These are phyloP conservation scores for Sarocladiaceae sp. DNA, from an alignment of 2,329 filamentous ascomycete genomes.

Conservation along the genomic window DNA sequence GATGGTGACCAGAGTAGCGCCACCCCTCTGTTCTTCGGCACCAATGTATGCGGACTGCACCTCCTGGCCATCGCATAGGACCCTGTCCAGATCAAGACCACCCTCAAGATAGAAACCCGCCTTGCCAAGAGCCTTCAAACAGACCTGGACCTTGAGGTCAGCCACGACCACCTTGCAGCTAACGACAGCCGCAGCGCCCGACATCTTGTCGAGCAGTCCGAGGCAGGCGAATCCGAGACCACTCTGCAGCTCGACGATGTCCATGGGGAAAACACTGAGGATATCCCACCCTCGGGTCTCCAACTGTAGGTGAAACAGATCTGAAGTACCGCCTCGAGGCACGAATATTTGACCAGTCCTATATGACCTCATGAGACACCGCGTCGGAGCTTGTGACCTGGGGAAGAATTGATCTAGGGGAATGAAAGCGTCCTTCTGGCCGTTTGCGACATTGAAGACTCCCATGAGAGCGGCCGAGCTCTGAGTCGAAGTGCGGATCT, in stretches of 20 bases:
- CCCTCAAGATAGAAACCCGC: no score
- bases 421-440: background rate
- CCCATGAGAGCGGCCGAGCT: background rate
- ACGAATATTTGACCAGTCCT: background rate
- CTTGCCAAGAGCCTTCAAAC: constrained; percentile 76
- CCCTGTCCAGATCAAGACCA: no score
- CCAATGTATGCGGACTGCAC: no score
- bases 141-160: constrained; percentile 60
- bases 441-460: background rate
- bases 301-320: background rate
- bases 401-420: background rate
- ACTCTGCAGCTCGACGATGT: background rate
- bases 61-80: no score
- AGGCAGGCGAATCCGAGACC: background rate
- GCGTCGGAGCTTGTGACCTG: background rate
- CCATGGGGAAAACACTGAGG: background rate
- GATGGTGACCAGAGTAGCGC: no score
- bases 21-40: no score
- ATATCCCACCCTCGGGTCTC: background rate
- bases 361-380: background rate
- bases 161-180: background rate
- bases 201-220: background rate
- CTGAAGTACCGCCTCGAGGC: background rate
- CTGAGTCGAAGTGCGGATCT: background rate
- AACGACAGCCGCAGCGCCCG: background rate